Evolutionary conservation across 176 grass and related monocot genomes (phyloP).

Genomic region (Tillandsia leiboldiana): DNA sequence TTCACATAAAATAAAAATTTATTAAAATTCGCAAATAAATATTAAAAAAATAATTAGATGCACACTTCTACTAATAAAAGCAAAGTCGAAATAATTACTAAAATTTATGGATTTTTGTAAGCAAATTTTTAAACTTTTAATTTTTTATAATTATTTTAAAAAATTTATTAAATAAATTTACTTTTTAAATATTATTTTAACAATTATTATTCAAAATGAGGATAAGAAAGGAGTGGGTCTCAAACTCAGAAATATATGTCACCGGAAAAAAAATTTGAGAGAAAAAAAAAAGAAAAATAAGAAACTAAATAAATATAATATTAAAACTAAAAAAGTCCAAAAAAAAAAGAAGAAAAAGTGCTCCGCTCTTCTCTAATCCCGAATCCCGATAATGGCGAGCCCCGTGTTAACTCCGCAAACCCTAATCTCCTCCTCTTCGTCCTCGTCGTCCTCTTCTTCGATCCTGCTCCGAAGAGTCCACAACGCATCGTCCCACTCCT

Average conservation of each 20-base stretch:
- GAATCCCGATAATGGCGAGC: slow-evolving; percentile 40
- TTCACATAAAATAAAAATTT: too few relatives aligned
- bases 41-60: too few relatives aligned
- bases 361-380: not conserved
- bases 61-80: too few relatives aligned
- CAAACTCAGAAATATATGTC: not conserved
- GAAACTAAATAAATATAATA: not conserved
- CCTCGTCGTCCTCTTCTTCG: slow-evolving; percentile 16
- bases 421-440: slow-evolving; percentile 15
- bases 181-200: too few relatives aligned
- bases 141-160: too few relatives aligned
- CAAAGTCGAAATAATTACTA: too few relatives aligned
- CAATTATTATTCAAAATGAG: not conserved
- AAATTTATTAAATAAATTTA: too few relatives aligned
- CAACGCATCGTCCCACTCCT: not conserved
- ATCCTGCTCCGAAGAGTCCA: not conserved
- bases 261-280: not conserved
- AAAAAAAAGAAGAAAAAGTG: not conserved
- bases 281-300: not conserved
- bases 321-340: not conserved
- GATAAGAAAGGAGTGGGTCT: slow-evolving; percentile 33
- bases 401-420: slow-evolving; percentile 22
- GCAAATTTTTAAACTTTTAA: too few relatives aligned
- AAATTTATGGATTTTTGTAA: too few relatives aligned
- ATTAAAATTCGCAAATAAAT: too few relatives aligned